Base-by-base conservation (phyloP, 2,329 filamentous ascomycete genomes). In the Calonectria fujianensis region DNA sequence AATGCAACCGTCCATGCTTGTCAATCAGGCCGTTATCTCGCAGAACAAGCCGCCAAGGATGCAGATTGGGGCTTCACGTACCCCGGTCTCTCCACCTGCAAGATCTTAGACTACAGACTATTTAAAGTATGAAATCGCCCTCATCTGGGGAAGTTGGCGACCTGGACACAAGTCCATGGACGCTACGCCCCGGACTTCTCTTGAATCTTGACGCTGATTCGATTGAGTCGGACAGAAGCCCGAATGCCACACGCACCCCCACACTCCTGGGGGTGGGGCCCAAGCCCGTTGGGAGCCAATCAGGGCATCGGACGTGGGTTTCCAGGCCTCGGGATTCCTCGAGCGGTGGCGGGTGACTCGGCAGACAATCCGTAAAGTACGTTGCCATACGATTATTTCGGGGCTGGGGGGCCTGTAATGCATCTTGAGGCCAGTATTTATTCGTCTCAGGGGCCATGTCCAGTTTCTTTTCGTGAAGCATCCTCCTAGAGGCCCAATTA, bases 331-430 rank as follows among this genome's bases (percentile, higher is more conserved):
- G 76, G 70, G 64, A 68, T 76, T 79, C 72, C 73, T 76, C 66
- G 54, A 50, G 41, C 20, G 69, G 69, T 67, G 65, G 77, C 70
- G 48, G 51, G 9, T 13, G n/a, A 63, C 20, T 80, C 79, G 79
- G 79, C 66, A 73, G 75, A 75, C 41, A 64, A 54, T 64, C 79
- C 79, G 79, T 69, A 35, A 45, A 68, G 39, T 64, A 68, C 69
- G 51, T 32, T 69, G 39, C 73, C n/a, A 24, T 57, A 35, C 45
- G 27, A 66, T 73, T 48, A 63, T 69, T 72, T 75, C 61, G 69
- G 54, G 61, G 39, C 59, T 63, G 67, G n/a, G 57, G 27, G 27
- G 57, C 64, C 59, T n/a, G 32, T 32, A 45, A 51, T n/a, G 9
- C 69, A 35, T 61, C 54, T 54, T 20, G 45, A 54, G n/a, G 16